phyloP scores from a whole-genome alignment of 306 rosid genomes.

The Vicia sativa region DNA sequence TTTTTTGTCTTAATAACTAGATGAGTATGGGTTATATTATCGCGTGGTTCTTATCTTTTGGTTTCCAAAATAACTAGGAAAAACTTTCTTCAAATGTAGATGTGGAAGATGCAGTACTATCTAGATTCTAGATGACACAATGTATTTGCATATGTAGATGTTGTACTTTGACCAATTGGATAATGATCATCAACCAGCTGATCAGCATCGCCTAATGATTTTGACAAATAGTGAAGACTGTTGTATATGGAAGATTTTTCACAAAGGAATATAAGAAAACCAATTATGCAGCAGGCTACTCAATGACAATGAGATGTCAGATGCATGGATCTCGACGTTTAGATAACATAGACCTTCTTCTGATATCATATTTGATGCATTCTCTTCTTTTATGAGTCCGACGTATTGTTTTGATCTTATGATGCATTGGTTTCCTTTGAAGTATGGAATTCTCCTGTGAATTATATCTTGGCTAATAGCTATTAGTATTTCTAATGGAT shows the following conservation, averaged over 20 bases:
- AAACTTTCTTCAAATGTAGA: too few relatives aligned
- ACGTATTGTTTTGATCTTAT: constrained; percentile 15
- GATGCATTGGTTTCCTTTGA: background rate
- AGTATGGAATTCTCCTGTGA: constrained; percentile 21
- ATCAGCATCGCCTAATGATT: constrained; percentile 4
- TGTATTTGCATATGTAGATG: constrained; percentile 20
- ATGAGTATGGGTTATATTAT: background rate
- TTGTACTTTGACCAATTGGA: constrained; percentile 7
- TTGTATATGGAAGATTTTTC: constrained; percentile 3
- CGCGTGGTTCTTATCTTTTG: too few relatives aligned
- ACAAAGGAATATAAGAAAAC: constrained; percentile 4
- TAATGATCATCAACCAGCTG: background rate
- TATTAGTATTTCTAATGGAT: constrained; percentile 30
- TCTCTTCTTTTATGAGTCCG: constrained; percentile 21
- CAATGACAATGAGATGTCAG: constrained; percentile 5
- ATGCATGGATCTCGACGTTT: constrained; percentile 9
- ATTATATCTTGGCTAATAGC: background rate
- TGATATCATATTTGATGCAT: constrained; percentile 16
- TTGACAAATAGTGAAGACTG: background rate
- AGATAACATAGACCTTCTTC: constrained; percentile 23
- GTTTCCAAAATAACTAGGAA: too few relatives aligned
- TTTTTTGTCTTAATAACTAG: constrained; percentile 6
- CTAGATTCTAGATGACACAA: background rate
- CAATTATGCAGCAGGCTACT: constrained; percentile 13
- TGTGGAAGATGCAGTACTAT: background rate